Percentiles rank a stretch among this genome's conserved stretches.
Evolutionary conservation across 2,329 filamentous ascomycete species (phyloP).

Genomic region (Dothistroma septosporum): DNA sequence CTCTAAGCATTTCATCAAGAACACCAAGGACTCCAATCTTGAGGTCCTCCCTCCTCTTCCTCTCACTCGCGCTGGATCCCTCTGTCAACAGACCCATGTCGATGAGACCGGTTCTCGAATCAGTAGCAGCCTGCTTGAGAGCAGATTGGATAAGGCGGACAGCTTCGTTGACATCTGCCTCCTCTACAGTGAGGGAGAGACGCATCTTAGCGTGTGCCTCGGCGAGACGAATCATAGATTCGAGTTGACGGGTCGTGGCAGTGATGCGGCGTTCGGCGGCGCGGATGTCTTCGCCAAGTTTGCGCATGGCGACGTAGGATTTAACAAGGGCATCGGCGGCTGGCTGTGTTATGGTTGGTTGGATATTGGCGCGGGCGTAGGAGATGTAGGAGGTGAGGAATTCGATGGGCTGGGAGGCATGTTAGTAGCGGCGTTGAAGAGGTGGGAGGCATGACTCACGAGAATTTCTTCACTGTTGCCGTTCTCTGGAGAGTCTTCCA

Average conservation of each 20-base stretch:
- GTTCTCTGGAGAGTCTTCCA: constrained; percentile 89
- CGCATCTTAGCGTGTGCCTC: constrained; percentile 99
- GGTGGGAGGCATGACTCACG: constrained; percentile 49
- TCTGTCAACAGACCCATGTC: constrained; percentile 96
- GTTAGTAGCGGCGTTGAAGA: constrained; percentile 14
- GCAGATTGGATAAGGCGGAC: constrained; percentile 89
- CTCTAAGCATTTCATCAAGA: constrained; percentile 73
- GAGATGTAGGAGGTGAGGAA: constrained; percentile 97
- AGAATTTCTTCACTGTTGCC: constrained; percentile 74
- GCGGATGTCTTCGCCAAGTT: constrained; percentile 68
- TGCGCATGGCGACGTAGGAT: constrained; percentile 91
- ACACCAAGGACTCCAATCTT: constrained; percentile 71
- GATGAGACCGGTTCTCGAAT: constrained; percentile 82
- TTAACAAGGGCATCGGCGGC: constrained; percentile 81
- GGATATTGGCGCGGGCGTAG: constrained; percentile 81
- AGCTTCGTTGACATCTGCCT: constrained; percentile 80
- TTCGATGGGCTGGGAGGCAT: constrained; percentile 67
- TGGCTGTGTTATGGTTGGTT: constrained; percentile 73
- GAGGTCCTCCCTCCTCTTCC: constrained; percentile 75
- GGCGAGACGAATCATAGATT: constrained; percentile 95
- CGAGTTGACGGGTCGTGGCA: constrained; percentile 90
- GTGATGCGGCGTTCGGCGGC: constrained; percentile 93
- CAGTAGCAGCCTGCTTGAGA: constrained; percentile 95
- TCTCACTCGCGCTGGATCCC: constrained; percentile 84
- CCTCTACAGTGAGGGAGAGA: constrained; percentile 69